Conservation (phyloP, 441 rosid genomes). For the Erodium texanum region DNA sequence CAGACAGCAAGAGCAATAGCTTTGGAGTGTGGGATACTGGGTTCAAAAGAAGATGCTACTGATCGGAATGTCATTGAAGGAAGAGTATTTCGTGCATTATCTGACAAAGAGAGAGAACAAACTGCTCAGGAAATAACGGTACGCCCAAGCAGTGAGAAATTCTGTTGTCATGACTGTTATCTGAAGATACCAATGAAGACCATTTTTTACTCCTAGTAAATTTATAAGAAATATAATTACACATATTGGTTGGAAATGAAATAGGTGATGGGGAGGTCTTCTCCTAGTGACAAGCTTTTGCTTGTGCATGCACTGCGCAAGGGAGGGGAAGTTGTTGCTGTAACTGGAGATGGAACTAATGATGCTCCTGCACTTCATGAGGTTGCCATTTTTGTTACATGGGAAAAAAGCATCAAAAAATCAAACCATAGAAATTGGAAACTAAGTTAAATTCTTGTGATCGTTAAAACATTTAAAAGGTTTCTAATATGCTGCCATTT, state of each 20-base stretch:
- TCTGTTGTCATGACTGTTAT: neutral
- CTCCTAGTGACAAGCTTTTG: conserved; percentile 90
- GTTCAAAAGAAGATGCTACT: conserved; percentile 47
- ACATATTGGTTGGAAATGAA: conserved; percentile 11
- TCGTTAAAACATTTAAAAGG: neutral
- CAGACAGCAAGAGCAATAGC: conserved; percentile 96
- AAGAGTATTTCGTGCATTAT: conserved; percentile 49
- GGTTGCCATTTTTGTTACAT: conserved; percentile 30
- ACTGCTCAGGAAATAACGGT: conserved; percentile 67
- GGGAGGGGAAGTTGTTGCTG: conserved; percentile 84
- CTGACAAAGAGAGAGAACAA: conserved; percentile 52
- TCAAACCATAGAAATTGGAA: conserved; percentile 1
- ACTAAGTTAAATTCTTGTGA: neutral
- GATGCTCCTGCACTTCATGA: conserved; percentile 98
- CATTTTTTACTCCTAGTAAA: neutral
- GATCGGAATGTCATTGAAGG: conserved; percentile 80
- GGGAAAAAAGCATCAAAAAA: neutral
- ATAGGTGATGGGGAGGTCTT: conserved; percentile 95
- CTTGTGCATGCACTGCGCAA: conserved; percentile 79
- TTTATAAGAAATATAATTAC: conserved; percentile 14
- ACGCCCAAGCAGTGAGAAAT: conserved; percentile 12
- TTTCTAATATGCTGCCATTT: conserved; percentile 1
- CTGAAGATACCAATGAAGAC: neutral
- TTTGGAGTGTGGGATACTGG: conserved; percentile 79
- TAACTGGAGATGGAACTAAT: conserved; percentile 96